Conservation (phyloP, 495 filamentous ascomycete species). For the Penicillium subrubescens region DNA sequence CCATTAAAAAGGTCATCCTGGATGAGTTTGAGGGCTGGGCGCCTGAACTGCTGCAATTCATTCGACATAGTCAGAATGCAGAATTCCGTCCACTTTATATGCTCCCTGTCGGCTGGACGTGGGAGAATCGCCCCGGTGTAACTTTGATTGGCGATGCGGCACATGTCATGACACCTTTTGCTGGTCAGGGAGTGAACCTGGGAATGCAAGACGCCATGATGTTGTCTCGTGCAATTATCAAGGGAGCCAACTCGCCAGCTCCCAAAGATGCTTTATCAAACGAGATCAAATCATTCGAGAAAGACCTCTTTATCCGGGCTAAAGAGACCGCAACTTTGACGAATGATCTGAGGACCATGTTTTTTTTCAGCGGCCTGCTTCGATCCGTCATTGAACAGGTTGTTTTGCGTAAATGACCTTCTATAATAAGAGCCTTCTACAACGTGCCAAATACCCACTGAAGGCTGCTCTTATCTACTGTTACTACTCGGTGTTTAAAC, state of each 20-base stretch:
- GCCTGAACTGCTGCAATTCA: constrained; percentile 19
- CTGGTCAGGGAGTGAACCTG: constrained; percentile 58
- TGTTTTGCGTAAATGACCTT: constrained; percentile 5
- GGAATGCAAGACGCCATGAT: constrained; percentile 57
- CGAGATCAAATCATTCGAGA: constrained; percentile 10
- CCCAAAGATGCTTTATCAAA: neutral
- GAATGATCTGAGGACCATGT: constrained; percentile 6
- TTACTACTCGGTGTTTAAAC: constrained; percentile 6
- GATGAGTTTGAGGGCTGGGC: constrained; percentile 31
- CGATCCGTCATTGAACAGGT: constrained; percentile 14
- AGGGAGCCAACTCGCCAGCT: constrained; percentile 5
- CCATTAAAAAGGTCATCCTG: constrained; percentile 5
- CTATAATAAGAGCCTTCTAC: neutral
- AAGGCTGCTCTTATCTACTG: neutral
- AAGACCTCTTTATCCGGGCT: constrained; percentile 5
- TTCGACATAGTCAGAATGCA: constrained; percentile 11
- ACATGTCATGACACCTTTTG: constrained; percentile 62
- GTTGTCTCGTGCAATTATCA: constrained; percentile 44
- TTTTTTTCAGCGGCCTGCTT: constrained; percentile 4
- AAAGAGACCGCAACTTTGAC: constrained; percentile 5
- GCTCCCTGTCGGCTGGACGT: constrained; percentile 56
- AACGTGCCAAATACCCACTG: neutral
- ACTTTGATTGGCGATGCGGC: constrained; percentile 62
- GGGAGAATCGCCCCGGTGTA: constrained; percentile 38
- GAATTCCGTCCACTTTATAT: constrained; percentile 42